These are phyloP conservation scores for Hanseniaspora singularis DNA, from an alignment of 805 yeast species.

Conservation along the genomic window DNA sequence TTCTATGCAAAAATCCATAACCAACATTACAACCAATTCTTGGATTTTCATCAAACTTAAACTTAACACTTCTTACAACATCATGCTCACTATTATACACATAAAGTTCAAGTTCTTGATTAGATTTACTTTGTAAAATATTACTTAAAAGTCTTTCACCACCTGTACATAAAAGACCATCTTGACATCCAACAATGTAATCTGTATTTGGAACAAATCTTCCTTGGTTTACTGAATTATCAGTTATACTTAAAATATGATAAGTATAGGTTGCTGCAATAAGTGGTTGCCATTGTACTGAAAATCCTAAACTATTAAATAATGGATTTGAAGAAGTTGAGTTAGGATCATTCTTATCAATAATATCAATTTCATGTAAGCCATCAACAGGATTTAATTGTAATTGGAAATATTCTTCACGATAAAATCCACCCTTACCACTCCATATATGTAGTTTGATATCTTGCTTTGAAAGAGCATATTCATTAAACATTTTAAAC, in stretches of 20 bases:
- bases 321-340: conserved; percentile 20
- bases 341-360: conserved; percentile 25
- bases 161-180: conserved; percentile 73
- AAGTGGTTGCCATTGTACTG: conserved; percentile 67
- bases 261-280: conserved; percentile 71
- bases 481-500: conserved; percentile 12
- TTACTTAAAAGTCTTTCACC: conserved; percentile 71
- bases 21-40: conserved; percentile 91
- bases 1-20: conserved; percentile 73
- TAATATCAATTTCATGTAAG: conserved; percentile 21
- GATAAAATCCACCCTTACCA: conserved; percentile 64
- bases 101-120: conserved; percentile 40
- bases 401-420: conserved; percentile 30
- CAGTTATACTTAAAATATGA: conserved; percentile 66
- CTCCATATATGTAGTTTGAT: conserved; percentile 63
- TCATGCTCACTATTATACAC: conserved; percentile 86
- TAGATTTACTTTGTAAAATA: conserved; percentile 44
- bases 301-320: conserved; percentile 48
- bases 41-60: conserved; percentile 73
- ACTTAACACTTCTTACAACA: conserved; percentile 72
- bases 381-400: conserved; percentile 29
- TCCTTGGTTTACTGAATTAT: conserved; percentile 65
- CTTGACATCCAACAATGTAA: conserved; percentile 77
- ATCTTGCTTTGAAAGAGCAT: conserved; percentile 20
- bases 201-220: conserved; percentile 69